phyloP scores from a whole-genome alignment of 2,329 filamentous ascomycete species.

The Sporothrix protearum region DNA sequence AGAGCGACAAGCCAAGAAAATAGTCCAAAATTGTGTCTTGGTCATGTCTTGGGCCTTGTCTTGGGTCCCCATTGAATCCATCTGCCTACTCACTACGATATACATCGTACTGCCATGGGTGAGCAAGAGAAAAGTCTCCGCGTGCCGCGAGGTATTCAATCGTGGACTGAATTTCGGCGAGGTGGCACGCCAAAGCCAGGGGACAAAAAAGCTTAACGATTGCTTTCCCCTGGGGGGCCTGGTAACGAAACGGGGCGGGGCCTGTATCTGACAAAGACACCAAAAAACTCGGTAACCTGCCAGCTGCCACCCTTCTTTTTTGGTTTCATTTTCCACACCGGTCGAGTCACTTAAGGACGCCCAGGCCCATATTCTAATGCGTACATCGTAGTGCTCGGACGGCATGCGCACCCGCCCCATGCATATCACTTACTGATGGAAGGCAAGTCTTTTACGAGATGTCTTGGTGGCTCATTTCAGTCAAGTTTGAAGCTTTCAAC shows the following conservation, averaged over 20 bases:
- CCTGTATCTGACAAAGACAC: neutral
- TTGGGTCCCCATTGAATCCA: neutral
- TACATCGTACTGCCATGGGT: no score
- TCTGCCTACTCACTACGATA: neutral
- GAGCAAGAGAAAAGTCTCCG: slow-evolving; percentile 3
- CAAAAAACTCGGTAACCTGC: slow-evolving; percentile 13
- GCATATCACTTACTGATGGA: neutral
- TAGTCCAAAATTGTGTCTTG: neutral
- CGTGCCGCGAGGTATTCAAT: neutral
- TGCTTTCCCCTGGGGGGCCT: neutral
- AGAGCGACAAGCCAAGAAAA: neutral
- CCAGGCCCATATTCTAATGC: neutral
- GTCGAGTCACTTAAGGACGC: neutral
- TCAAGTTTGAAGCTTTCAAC: neutral
- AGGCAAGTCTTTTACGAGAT: neutral
- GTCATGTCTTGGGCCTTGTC: no score
- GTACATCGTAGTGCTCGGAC: neutral
- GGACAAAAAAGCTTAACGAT: neutral
- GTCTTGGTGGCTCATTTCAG: neutral
- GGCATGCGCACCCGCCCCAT: neutral
- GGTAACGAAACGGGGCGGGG: neutral
- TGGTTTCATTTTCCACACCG: neutral
- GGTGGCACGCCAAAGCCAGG: slow-evolving; percentile 1
- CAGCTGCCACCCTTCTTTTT: neutral
- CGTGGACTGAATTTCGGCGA: neutral